These are phyloP conservation scores for Volvox reticuliferus DNA, from an alignment of 139 green algal genomes.

Conservation along the genomic window DNA sequence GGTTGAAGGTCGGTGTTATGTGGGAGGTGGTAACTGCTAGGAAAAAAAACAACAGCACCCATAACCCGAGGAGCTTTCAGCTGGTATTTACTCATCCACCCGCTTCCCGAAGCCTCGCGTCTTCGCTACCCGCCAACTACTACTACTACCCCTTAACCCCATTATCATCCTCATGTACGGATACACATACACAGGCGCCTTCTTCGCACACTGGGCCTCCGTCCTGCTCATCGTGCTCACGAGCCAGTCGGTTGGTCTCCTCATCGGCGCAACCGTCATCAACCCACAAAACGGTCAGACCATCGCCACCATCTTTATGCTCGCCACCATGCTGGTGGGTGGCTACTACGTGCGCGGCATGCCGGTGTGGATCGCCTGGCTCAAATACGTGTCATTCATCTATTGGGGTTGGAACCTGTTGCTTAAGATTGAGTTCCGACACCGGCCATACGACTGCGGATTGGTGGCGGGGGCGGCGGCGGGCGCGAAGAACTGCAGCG, in stretches of 20 bases:
- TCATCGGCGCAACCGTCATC: slow-evolving; percentile 80
- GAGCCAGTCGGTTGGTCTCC: slow-evolving; percentile 76
- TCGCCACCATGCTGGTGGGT: slow-evolving; percentile 67
- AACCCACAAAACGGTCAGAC: slow-evolving; percentile 64
- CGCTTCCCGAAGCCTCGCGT: neutral
- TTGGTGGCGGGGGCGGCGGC: neutral
- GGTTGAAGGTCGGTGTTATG: too few species aligned
- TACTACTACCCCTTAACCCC: neutral
- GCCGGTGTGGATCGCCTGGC: slow-evolving; percentile 67
- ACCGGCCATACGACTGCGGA: slow-evolving; percentile 5
- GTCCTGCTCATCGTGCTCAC: slow-evolving; percentile 73
- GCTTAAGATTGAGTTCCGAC: slow-evolving; percentile 65
- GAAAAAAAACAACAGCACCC: too few species aligned
- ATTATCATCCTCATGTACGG: neutral
- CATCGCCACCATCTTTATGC: slow-evolving; percentile 77
- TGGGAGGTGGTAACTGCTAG: too few species aligned
- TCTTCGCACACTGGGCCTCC: slow-evolving; percentile 75
- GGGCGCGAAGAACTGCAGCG: neutral
- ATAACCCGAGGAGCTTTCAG: too few species aligned
- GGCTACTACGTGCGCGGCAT: slow-evolving; percentile 80
- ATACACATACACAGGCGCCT: slow-evolving; percentile 50
- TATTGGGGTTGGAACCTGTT: slow-evolving; percentile 79
- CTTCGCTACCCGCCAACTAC: neutral
- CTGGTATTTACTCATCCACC: too few species aligned
- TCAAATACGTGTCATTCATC: slow-evolving; percentile 71